Evolutionary conservation across 768 basidiomycete genomes (phyloP), one percentile per base, ranked within the genome.

Genomic region (Strobilomyces confusus): DNA sequence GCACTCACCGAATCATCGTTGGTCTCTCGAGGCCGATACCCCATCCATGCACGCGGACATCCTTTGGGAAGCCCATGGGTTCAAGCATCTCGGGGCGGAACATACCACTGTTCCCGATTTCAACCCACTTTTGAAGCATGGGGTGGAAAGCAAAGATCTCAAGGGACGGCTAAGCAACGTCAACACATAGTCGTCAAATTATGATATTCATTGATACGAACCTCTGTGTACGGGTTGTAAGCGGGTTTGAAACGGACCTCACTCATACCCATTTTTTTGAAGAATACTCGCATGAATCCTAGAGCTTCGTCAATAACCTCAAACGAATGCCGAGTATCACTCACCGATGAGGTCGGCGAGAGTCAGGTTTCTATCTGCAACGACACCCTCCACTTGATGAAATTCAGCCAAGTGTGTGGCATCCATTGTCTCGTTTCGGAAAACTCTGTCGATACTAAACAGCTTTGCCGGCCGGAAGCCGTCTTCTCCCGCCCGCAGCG

Each of bases 91-190:
- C 97, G 4, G 97, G 97, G 32, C 97, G 84, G 85, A 99, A 99
- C 90, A 99, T 95, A 22, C 97, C 97, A 66, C 93, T 95, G 74
- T 98, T 98, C 33, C 95, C 95, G 30, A 98, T 92, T 71, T 98
- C 95, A 33, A 98, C 95, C 93, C 94, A 97, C 63, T 89, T 89
- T 69, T 89, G 78, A 36, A 98, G 80, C 72, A 86, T 82, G 36
- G 94, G 92, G 64, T 99, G 97, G 81, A 95, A 99, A 26, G 95
- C 94, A 72, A 98, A 99, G 56, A 99, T 95, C 74, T 99, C 97
- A 42, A 98, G 82, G 1, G 94, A 95, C 7, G 94, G 94, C 90
- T 94, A 58, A 22, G 54, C 34, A 47, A 53, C 53, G 51, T 37
- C 52, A 55, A 45, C 45, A 17, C 14, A 42, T 34, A 17, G 34